Conservation (phyloP, 495 filamentous ascomycete species). For the Xylaria longipes region DNA sequence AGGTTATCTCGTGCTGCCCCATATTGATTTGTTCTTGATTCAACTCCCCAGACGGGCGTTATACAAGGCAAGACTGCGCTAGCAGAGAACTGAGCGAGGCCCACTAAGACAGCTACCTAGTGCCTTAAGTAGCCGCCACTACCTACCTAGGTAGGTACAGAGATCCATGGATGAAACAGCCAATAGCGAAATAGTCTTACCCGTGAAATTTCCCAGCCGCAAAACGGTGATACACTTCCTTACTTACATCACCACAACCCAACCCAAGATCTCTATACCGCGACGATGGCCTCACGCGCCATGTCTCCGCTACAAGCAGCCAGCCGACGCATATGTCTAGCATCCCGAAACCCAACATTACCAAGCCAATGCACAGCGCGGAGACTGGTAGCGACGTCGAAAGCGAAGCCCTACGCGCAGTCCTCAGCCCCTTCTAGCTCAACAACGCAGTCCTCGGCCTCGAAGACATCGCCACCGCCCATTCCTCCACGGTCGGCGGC, state of each 20-base stretch:
- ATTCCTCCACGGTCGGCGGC: slow-evolving; percentile 3
- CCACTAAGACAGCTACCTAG: neutral
- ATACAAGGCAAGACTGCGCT: neutral
- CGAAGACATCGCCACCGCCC: slow-evolving; percentile 2
- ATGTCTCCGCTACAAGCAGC: slow-evolving; percentile 18
- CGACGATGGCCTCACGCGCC: slow-evolving; percentile 20
- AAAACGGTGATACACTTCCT: neutral
- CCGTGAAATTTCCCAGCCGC: neutral
- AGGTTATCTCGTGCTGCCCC: neutral
- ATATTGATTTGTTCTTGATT: neutral
- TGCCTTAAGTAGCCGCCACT: neutral
- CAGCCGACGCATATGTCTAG: slow-evolving; percentile 5
- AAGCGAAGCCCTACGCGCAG: slow-evolving; percentile 21
- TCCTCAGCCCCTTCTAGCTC: slow-evolving; percentile 1
- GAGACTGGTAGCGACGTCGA: slow-evolving; percentile 29
- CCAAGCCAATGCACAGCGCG: slow-evolving; percentile 13
- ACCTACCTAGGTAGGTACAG: no score
- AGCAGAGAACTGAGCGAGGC: neutral
- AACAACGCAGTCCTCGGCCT: neutral
- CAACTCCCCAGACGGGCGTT: neutral
- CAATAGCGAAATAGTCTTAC: neutral
- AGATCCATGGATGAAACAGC: neutral
- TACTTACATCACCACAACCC: slow-evolving; percentile 7
- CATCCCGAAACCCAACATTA: neutral
- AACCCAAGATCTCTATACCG: neutral